Evolutionary conservation across 139 green algal species (phyloP).

Genomic region (Micractinium sp.): DNA sequence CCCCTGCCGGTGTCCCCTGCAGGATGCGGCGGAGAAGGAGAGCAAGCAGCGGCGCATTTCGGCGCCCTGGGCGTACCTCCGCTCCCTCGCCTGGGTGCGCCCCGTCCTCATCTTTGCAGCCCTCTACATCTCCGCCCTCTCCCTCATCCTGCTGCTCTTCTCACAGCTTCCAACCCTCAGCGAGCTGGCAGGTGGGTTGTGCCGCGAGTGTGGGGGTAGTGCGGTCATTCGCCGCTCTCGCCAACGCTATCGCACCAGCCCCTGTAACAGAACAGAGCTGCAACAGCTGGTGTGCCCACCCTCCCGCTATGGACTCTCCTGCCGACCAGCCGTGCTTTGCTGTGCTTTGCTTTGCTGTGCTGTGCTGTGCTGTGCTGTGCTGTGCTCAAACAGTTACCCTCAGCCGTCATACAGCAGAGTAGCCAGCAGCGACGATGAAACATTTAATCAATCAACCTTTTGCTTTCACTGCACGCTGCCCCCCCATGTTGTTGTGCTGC

Average conservation of each 20-base stretch:
- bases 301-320: too few relatives aligned
- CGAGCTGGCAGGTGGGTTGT: constrained; percentile 22
- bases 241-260: background rate
- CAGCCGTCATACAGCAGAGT: too few relatives aligned
- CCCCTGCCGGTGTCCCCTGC: background rate
- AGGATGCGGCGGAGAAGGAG: background rate
- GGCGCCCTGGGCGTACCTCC: constrained; percentile 13
- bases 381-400: too few relatives aligned
- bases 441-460: too few relatives aligned
- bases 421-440: too few relatives aligned
- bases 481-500: background rate
- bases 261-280: background rate
- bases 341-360: too few relatives aligned
- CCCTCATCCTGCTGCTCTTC: constrained; percentile 30
- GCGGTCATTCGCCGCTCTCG: background rate
- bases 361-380: too few relatives aligned
- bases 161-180: constrained; percentile 18
- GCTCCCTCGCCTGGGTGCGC: constrained; percentile 34
- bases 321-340: too few relatives aligned
- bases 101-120: constrained; percentile 8
- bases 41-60: constrained; percentile 20
- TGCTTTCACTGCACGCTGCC: too few relatives aligned
- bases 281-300: background rate
- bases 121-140: constrained; percentile 31
- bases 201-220: background rate